Base-by-base conservation (phyloP, 2,329 filamentous ascomycete genomes). In the Penicillium verrucosum region DNA sequence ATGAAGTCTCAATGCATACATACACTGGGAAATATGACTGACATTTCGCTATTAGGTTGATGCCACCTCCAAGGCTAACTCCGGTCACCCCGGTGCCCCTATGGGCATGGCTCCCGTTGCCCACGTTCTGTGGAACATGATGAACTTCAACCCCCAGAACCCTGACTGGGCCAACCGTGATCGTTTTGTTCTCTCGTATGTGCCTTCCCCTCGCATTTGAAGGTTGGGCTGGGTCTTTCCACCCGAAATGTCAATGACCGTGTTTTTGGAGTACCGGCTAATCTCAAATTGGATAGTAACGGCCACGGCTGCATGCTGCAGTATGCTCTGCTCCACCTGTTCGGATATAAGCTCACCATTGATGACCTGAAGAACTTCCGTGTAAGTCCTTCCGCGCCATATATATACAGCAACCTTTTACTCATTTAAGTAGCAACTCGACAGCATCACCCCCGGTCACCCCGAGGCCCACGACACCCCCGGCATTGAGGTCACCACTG, bases 61-160 rank as follows among this genome's bases (percentile, higher is more conserved):
- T 97, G 94, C 93, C 77, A 97, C 92, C 73, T 87, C 88, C 79
- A 84, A 89, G 77, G 91, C 93, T 77, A 97, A 97, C 86, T 97
- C 93, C 65, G 94, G 94, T 76, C 94, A 99, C 82, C 94, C 94
- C 73, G 94, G 94, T 84, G 94, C 94, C 77, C 94, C 94, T 72
- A 99, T 99, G 94, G 87, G 85, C 75, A 84, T 97, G 90, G 94
- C 94, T 73, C 93, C 94, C 62, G 87, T 92, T 73, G 88, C 94
- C 78, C 94, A 97, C 84, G 91, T 97, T 72, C 86, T 99, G 65
- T 99, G 90, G 83, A 96, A 96, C 86, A 95, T 97, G 85, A 91
- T 99, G 91, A 95, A 81, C 77, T 99, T 97, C 86, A 99, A 97
- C 88, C 94, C 94, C 72, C 95, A 97, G 88, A 97, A 96, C 86